Conservation (phyloP, 306 rosid genomes). For the Trichosanthes cucumerina region DNA sequence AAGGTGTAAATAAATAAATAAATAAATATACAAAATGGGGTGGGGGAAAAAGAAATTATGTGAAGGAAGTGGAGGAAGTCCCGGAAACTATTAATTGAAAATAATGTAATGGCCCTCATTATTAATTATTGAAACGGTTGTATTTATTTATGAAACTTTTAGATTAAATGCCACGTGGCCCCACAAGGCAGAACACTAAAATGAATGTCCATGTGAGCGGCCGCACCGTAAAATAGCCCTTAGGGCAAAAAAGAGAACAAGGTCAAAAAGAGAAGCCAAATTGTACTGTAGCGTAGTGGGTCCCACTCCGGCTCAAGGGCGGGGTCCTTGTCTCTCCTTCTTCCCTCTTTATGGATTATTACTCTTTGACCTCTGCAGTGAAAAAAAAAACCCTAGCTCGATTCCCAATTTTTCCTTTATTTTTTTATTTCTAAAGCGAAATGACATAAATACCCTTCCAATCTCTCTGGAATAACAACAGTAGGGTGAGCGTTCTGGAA, state of each 20-base stretch:
- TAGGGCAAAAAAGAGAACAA: neutral
- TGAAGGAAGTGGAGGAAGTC: neutral
- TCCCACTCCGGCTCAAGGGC: neutral
- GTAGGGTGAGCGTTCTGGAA: neutral
- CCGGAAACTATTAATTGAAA: neutral
- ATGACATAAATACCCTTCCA: neutral
- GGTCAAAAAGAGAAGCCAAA: slow-evolving; percentile 7
- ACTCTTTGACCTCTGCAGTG: slow-evolving; percentile 3
- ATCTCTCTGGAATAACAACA: neutral
- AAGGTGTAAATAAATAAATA: neutral
- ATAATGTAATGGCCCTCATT: neutral
- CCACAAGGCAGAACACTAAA: neutral
- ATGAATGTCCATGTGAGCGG: neutral
- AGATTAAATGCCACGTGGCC: neutral
- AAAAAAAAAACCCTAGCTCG: neutral
- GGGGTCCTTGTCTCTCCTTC: neutral
- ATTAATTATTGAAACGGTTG: neutral
- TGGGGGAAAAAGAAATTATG: neutral
- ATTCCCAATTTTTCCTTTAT: neutral
- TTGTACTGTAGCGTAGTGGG: neutral
- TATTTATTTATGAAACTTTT: neutral
- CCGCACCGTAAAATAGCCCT: neutral
- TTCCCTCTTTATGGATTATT: neutral
- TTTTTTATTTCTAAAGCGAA: neutral
- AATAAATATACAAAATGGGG: neutral